These are phyloP conservation scores for Aphanomyces astaci DNA, from an alignment of 352 stramenopile species.

Conservation along the genomic window DNA sequence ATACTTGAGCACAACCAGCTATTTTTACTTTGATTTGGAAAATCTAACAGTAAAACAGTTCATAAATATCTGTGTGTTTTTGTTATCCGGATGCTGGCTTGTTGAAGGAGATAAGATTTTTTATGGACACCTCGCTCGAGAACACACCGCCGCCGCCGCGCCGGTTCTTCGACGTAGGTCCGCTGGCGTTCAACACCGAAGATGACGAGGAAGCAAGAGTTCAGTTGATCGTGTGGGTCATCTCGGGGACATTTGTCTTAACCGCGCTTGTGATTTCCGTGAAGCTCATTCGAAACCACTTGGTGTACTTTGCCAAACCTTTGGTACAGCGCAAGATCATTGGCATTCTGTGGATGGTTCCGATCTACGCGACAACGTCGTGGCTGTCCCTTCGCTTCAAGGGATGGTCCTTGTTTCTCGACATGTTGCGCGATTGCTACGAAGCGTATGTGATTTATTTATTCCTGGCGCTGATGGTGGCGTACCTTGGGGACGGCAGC, in stretches of 20 bases:
- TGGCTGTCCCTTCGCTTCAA: constrained; percentile 97
- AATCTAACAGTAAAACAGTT: neutral
- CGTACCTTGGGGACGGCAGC: constrained; percentile 89
- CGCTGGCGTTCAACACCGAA: neutral
- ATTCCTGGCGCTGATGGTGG: constrained; percentile 95
- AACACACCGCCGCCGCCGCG: neutral
- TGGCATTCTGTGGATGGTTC: constrained; percentile 97
- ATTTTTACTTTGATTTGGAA: too few species aligned
- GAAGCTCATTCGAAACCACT: constrained; percentile 86
- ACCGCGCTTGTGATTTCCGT: constrained; percentile 81
- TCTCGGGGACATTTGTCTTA: constrained; percentile 89
- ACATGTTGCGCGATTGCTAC: constrained; percentile 95
- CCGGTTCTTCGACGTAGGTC: neutral
- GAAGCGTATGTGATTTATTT: constrained; percentile 98
- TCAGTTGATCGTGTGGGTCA: constrained; percentile 64
- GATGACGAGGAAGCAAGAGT: constrained; percentile 38
- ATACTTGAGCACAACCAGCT: too few species aligned
- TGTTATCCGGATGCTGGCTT: neutral
- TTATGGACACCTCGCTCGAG: neutral
- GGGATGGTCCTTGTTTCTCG: constrained; percentile 69
- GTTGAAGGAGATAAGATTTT: neutral
- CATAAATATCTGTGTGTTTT: neutral
- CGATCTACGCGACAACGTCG: constrained; percentile 95
- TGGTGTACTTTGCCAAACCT: constrained; percentile 88
- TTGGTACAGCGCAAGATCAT: constrained; percentile 95